Base-by-base conservation (phyloP, 257 asterid species). In the Ilex asprella region DNA sequence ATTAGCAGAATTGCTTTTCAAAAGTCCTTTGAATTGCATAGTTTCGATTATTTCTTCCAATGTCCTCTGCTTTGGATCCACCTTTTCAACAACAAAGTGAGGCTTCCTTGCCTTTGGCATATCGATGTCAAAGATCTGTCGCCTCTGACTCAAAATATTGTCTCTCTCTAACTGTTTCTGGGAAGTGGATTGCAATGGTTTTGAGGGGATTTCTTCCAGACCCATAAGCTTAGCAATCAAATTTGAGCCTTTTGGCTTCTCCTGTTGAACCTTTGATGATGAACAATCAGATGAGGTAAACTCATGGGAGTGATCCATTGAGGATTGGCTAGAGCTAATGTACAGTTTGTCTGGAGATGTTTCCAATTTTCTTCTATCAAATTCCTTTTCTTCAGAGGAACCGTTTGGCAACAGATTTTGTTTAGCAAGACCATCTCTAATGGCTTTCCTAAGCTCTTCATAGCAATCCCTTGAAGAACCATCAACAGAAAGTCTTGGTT, bases 141-240 rank as follows among this genome's bases (percentile, higher is more conserved):
- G 70, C 61, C 70, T 73, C 58, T 56, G 60, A 46, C 63, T 68
- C 10, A 67, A 54, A 43, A 69, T 12, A 66, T 58, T 69, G 21
- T 73, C 75, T 59, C 63, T 75, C 75, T 59, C 79, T 31, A 41
- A 16, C 57, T 52, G 58, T n/a, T 53, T 63, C 43, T 59, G 61
- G 16, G 30, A 55, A 12, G 66, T 39, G 2, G 58, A 62, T 12
- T 65, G 60, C 49, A 39, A 54, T 0, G 63, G 69, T 53, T 66
- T 73, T 9, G 75, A 43, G 7, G 86, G 75, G 61, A 58, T 55
- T 60, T 76, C 85, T 54, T 84, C 95, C 55, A 88, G 58, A 39
- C 96, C 96, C 96, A 88, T 88, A 55, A 88, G 88, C 84, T 71
- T 82, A 52, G 95, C 96, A 31, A 88, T 80, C 55, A 83, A 77